Conservation (phyloP, 768 basidiomycete genomes). For the Lactarius deliciosus region DNA sequence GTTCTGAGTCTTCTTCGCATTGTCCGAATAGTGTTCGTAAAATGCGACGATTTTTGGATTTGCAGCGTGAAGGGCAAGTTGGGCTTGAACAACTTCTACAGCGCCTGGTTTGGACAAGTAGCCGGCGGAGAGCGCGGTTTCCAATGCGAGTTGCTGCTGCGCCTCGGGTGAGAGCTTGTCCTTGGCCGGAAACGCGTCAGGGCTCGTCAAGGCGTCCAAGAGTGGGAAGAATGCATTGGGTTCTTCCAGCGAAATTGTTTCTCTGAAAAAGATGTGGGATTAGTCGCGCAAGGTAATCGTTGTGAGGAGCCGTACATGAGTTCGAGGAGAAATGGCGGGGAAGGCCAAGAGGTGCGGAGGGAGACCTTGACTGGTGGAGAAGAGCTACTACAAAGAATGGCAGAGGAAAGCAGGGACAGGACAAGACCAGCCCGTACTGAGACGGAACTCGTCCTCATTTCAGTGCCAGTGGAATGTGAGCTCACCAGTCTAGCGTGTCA, state of each 20-base stretch:
- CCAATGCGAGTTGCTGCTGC: conserved; percentile 53
- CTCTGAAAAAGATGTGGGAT: conserved; percentile 48
- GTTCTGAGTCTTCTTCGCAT: conserved; percentile 30
- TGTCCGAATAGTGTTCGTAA: conserved; percentile 64
- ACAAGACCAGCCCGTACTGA: conserved; percentile 8
- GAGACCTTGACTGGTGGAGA: conserved; percentile 40
- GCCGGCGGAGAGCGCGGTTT: conserved; percentile 48
- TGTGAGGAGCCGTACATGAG: conserved; percentile 11
- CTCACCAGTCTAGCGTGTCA: too few species aligned
- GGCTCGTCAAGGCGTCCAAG: conserved; percentile 61
- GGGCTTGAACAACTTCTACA: conserved; percentile 61
- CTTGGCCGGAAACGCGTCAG: conserved; percentile 41
- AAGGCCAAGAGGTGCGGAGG: conserved; percentile 40
- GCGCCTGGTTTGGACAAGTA: conserved; percentile 51
- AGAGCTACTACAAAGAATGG: conserved; percentile 1
- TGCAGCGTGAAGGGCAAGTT: conserved; percentile 73
- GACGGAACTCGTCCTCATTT: conserved; percentile 15
- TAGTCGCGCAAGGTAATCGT: conserved; percentile 1
- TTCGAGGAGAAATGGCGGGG: conserved; percentile 32
- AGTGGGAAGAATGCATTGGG: conserved; percentile 74
- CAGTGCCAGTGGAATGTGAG: too few species aligned
- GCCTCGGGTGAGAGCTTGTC: conserved; percentile 47
- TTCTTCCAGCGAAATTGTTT: conserved; percentile 75
- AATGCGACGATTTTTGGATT: conserved; percentile 83
- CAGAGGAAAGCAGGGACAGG: conserved; percentile 10